Percentiles rank a stretch among this genome's conserved stretches.
phyloP scores from a whole-genome alignment of 306 rosid genomes.

The Arachis hypogaea region DNA sequence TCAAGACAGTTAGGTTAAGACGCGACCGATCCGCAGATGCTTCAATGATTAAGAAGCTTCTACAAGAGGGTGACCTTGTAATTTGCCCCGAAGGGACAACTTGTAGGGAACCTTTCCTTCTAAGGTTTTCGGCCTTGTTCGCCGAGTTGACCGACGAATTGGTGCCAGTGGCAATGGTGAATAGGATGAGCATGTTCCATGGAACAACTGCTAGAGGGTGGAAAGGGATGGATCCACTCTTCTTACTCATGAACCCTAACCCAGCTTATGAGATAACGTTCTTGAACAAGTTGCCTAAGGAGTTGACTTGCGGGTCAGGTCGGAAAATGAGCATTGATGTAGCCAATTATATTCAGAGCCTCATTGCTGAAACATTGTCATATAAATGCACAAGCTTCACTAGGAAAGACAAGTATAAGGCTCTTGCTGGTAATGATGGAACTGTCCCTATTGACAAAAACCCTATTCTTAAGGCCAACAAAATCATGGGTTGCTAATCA shows the following conservation, averaged over 20 bases:
- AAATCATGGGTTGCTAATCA: conserved; percentile 65
- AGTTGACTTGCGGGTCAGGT: conserved; percentile 61
- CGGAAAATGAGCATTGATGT: conserved; percentile 82
- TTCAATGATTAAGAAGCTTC: conserved; percentile 67
- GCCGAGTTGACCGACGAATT: conserved; percentile 80
- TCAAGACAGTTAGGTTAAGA: conserved; percentile 65
- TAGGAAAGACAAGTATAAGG: conserved; percentile 75
- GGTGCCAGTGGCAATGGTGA: conserved; percentile 87
- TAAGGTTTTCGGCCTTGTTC: conserved; percentile 73
- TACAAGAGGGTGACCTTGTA: conserved; percentile 74
- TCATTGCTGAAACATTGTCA: conserved; percentile 66
- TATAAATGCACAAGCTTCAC: conserved; percentile 81
- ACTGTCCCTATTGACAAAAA: conserved; percentile 46
- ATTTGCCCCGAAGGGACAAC: conserved; percentile 91
- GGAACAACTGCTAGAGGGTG: conserved; percentile 89
- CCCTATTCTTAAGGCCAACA: conserved; percentile 39
- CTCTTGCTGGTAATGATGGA: conserved; percentile 88
- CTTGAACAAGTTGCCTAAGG: conserved; percentile 63
- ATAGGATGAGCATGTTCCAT: conserved; percentile 86
- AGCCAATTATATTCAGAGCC: conserved; percentile 86
- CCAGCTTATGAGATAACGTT: conserved; percentile 79
- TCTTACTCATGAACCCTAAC: conserved; percentile 89
- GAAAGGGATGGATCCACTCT: conserved; percentile 93
- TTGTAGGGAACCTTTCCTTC: conserved; percentile 77
- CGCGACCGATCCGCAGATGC: conserved; percentile 73